Evolutionary conservation across 192 early-diverging fungal species (phyloP), one percentile per base, ranked within the genome.

Genomic region (Gaertneriomyces sp.): DNA sequence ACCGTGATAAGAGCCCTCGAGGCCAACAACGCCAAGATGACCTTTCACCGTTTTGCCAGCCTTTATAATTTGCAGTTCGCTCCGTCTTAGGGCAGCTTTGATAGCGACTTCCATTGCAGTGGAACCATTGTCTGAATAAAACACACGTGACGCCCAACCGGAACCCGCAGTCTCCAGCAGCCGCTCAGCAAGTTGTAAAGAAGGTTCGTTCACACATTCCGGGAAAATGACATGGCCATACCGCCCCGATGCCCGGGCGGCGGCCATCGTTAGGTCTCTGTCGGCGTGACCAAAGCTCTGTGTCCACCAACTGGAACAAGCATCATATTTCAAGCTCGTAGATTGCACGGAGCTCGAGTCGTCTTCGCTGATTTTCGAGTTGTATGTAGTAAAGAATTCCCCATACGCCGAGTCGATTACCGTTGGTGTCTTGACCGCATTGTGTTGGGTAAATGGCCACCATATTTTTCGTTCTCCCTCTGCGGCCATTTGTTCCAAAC

Each of bases 361-460:
- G 40, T n/a, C 39, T 17, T n/a, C n/a, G 12, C 25, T 39, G n/a
- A 53, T 4, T 9, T 5, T 7, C 17, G 47, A 25, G 19, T 73
- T 61, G 76, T 83, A 84, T 1, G 81, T 81, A 7, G 75, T 78
- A 64, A 88, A 84, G 42, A 78, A 71, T 51, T 92, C 89, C n/a
- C 62, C 60, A 61, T 85, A 77, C 0, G 90, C 90, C 7, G 90
- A 90, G 69, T 92, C 90, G 54, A 92, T 81, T 3, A 91, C 83
- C 6, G 82, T 91, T 8, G 87, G 79, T 12, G 79, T 68, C 54
- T 80, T 73, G 7, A 73, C 68, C 17, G 83, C 74, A 0, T 73
- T 53, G 52, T 92, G 89, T 60, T 92, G 90, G 4, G 90, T 92
- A 66, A 92, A 92, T 5, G 90, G 90, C 89, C 89, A 92, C 89